phyloP scores from a whole-genome alignment of 208 protist genomes.

The Novymonas esmeraldas region DNA sequence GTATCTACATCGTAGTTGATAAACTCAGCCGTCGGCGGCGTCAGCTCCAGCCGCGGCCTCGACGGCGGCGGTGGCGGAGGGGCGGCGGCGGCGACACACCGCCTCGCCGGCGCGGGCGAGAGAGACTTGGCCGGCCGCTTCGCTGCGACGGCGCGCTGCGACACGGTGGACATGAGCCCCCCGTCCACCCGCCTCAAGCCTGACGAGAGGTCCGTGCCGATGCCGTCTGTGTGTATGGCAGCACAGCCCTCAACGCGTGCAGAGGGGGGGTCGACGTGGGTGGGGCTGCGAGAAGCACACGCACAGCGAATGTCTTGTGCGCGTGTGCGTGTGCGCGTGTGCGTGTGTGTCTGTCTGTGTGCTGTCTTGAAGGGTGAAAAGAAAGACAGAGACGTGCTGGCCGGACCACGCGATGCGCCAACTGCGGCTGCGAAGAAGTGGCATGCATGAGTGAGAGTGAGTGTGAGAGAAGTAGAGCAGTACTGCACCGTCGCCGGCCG shows the following conservation, averaged over 20 bases:
- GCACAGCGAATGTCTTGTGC: not conserved
- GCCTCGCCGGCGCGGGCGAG: not conserved
- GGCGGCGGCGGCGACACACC: not conserved
- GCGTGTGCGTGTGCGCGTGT: not conserved
- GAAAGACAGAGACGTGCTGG: no score
- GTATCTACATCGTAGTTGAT: conserved; percentile 89
- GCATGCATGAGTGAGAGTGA: no score
- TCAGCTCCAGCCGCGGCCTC: conserved; percentile 35
- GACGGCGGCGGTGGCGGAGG: not conserved
- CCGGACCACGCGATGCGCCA: no score
- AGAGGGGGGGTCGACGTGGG: no score
- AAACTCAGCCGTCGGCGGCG: conserved; percentile 69
- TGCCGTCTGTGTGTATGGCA: not conserved
- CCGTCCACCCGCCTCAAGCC: no score
- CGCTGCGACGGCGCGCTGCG: not conserved
- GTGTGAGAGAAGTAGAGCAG: no score
- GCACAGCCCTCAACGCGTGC: no score
- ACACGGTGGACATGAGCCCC: conserved; percentile 9
- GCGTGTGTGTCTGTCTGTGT: not conserved
- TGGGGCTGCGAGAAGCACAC: no score
- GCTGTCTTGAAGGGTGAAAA: no score
- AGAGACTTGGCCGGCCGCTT: not conserved
- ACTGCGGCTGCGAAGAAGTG: no score
- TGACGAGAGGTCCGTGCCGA: not conserved
- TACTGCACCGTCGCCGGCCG: no score